Evolutionary conservation across 192 early-diverging fungal genomes (phyloP).

Genomic region (Backusella psychrophila): DNA sequence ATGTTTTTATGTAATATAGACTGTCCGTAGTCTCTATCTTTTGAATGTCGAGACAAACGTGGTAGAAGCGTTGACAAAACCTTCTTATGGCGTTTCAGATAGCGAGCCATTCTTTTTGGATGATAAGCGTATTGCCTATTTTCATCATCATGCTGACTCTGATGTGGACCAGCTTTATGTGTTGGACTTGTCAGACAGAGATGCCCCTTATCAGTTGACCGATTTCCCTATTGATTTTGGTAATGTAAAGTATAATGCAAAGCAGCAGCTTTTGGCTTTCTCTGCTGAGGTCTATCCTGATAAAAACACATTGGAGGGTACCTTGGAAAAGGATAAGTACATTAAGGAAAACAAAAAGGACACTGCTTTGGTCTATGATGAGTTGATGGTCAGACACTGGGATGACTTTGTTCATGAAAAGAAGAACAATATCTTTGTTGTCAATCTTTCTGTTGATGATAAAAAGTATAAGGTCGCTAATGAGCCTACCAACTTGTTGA

Average conservation of each 20-base stretch:
- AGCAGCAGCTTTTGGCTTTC: slow-evolving; percentile 56
- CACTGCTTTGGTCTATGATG: slow-evolving; percentile 61
- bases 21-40: slow-evolving; percentile 51
- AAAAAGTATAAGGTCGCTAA: slow-evolving; percentile 43
- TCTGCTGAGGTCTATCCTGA: slow-evolving; percentile 63
- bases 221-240: slow-evolving; percentile 51
- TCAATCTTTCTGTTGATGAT: slow-evolving; percentile 38
- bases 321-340: slow-evolving; percentile 49
- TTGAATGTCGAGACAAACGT: slow-evolving; percentile 40
- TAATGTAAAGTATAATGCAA: slow-evolving; percentile 56
- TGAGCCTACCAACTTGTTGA: slow-evolving; percentile 52
- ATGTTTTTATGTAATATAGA: slow-evolving; percentile 36
- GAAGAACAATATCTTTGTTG: slow-evolving; percentile 60
- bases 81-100: slow-evolving; percentile 37
- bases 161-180: slow-evolving; percentile 45
- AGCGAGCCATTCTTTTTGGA: slow-evolving; percentile 49
- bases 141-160: slow-evolving; percentile 20
- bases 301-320: slow-evolving; percentile 52
- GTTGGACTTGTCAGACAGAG: slow-evolving; percentile 20
- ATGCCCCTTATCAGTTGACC: slow-evolving; percentile 45
- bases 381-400: slow-evolving; percentile 84
- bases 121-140: slow-evolving; percentile 41
- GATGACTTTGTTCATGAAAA: slow-evolving; percentile 63
- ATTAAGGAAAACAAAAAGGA: slow-evolving; percentile 44
- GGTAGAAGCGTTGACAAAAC: slow-evolving; percentile 42